Base-by-base conservation (phyloP, 139 green algal species). In the Chlamydomonas eustigma region DNA sequence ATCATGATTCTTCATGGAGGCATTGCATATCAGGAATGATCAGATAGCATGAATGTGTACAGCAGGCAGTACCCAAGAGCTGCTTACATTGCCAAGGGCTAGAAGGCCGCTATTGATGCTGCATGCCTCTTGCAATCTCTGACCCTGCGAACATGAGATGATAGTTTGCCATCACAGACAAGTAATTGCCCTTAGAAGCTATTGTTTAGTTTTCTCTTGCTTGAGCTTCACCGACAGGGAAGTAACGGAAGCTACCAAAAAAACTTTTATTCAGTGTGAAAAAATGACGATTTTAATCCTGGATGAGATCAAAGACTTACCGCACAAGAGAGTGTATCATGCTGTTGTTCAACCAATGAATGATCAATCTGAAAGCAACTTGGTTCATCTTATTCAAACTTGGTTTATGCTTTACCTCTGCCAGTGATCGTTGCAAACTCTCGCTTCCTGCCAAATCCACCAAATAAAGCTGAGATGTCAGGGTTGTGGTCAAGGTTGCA, bases 51-150 rank as follows among this genome's bases (percentile, higher is more conserved):
- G 44, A 58, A 28, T 58, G 18, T 58, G 12, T 58, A 58, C 12
- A 58, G 44, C 44, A 18, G 12, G 44, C 18, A 58, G n/a, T n/a
- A 58, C 44, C 44, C 44, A 58, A 18, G 44, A 18, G 44, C 12
- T 28, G 18, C 44, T 74, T 8, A 81, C 76, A 71, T 86, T 82
- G 4, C 76, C 66, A 12, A 86, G 76, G 24, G 80, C 80, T 8
- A 82, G 80, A n/a, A 86, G 80, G 25, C 76, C 80, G 36, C 64
- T 51, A 73, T 86, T 86, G 76, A 86, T 86, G n/a, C 37, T 70
- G 28, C 44, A 75, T 1, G 76, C 67, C 76, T 86, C 80, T 25
- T 37, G 37, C 24, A 73, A 44, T 1, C 58, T 68, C 28, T 37
- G 37, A 1, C 77, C 77, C 28, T 37, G 24, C 36, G 44, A 36